phyloP scores from a whole-genome alignment of 345 rosid genomes.

The Syzygium aqueum region DNA sequence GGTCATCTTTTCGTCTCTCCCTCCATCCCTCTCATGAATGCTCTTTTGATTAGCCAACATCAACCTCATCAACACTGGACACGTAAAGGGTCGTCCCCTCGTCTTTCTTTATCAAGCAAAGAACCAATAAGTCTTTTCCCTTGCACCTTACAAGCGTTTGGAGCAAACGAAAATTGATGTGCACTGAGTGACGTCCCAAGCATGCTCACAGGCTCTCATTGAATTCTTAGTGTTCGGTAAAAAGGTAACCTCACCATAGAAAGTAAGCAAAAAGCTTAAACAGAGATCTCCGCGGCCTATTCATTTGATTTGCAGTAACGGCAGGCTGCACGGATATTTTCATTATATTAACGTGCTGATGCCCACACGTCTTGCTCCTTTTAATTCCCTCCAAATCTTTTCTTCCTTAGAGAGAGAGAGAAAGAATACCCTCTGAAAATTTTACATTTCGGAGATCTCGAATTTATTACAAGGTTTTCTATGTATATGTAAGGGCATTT shows the following conservation, averaged over 20 bases:
- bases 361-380: no score
- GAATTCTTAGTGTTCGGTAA: no score
- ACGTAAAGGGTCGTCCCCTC: neutral
- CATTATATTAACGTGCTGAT: no score
- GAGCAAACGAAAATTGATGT: neutral
- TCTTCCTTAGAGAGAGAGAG: no score
- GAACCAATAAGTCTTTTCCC: neutral
- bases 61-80: neutral
- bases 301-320: no score
- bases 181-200: neutral
- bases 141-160: neutral
- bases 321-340: no score
- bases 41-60: neutral
- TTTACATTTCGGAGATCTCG: neutral
- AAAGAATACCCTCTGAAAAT: no score
- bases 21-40: neutral
- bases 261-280: no score
- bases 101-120: neutral
- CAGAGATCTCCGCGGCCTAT: fast-evolving
- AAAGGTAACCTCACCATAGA: no score
- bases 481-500: neutral
- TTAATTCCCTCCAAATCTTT: no score
- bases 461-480: neutral
- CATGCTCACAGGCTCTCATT: neutral
- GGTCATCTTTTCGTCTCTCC: neutral